Percentiles rank a stretch among this genome's conserved stretches.
Conservation (phyloP, 2,329 filamentous ascomycete species). For the Trichoderma atroviride region DNA sequence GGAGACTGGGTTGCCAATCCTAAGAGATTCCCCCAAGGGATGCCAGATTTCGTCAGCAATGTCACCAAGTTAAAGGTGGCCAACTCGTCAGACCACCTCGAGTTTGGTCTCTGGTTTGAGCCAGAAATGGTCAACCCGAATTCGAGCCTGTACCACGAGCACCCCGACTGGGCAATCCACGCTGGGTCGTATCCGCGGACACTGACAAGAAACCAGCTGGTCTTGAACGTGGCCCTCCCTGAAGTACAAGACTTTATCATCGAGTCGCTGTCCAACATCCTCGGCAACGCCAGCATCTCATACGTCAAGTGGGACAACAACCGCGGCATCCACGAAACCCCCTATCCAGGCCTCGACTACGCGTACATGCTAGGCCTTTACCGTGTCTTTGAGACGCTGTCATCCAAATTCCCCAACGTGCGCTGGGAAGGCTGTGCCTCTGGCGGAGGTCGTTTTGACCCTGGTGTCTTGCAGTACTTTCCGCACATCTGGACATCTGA, state of each 20-base stretch:
- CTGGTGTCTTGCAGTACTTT: constrained; percentile 66
- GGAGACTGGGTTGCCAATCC: constrained; percentile 66
- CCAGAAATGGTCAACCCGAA: constrained; percentile 69
- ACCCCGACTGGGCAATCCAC: constrained; percentile 66
- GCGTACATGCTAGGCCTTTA: constrained; percentile 67
- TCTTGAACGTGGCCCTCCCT: constrained; percentile 61
- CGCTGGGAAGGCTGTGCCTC: constrained; percentile 69
- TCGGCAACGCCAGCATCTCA: constrained; percentile 55
- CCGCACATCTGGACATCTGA: constrained; percentile 68
- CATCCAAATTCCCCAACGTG: constrained; percentile 60
- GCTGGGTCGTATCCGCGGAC: constrained; percentile 60
- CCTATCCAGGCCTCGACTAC: constrained; percentile 57
- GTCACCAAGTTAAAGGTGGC: constrained; percentile 53
- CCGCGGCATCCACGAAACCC: constrained; percentile 62
- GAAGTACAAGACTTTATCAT: constrained; percentile 68
- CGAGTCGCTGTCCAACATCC: constrained; percentile 54
- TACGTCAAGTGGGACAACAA: constrained; percentile 74
- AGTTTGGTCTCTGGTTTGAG: constrained; percentile 69
- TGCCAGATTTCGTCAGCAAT: constrained; percentile 53
- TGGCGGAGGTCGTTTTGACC: constrained; percentile 66
- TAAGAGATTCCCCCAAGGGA: constrained; percentile 59
- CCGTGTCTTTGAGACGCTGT: constrained; percentile 62
- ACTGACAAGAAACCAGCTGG: constrained; percentile 59
- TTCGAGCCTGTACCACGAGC: constrained; percentile 61
- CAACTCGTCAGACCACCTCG: constrained; percentile 51